These are phyloP conservation scores for Letharia columbiana DNA, from an alignment of 495 filamentous ascomycete genomes.

Conservation along the genomic window DNA sequence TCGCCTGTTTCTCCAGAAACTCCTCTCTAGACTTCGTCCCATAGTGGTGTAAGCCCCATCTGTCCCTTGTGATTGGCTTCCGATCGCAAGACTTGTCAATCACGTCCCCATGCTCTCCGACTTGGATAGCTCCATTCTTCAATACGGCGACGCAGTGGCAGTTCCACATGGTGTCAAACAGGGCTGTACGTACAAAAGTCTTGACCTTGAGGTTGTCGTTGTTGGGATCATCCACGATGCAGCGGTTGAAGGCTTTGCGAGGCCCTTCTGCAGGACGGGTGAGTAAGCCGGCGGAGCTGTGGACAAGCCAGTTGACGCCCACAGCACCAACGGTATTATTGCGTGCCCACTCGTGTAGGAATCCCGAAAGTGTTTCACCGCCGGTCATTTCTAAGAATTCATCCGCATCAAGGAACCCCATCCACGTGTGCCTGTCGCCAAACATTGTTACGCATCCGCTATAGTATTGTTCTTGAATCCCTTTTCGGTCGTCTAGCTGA, in stretches of 20 bases:
- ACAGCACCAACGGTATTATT: not conserved
- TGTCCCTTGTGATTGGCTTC: not conserved
- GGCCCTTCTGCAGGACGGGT: not conserved
- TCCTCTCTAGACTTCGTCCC: slow-evolving; percentile 6
- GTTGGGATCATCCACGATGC: not conserved
- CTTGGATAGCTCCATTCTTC: not conserved
- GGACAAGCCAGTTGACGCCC: slow-evolving; percentile 9
- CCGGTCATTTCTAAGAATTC: slow-evolving; percentile 14
- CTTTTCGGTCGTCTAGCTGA: not conserved
- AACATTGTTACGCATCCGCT: slow-evolving; percentile 5
- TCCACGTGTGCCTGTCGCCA: slow-evolving; percentile 9
- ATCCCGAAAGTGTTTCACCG: not conserved
- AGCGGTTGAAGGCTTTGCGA: slow-evolving; percentile 8
- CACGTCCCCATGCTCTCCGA: not conserved
- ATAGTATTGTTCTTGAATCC: slow-evolving; percentile 11
- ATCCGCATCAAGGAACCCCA: slow-evolving; percentile 13
- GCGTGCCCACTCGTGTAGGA: slow-evolving; percentile 6
- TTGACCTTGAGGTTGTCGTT: not conserved
- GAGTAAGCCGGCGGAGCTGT: slow-evolving; percentile 14
- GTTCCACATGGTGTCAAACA: not conserved
- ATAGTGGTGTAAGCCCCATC: not conserved
- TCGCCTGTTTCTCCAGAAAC: slow-evolving; percentile 6
- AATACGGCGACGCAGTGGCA: not conserved
- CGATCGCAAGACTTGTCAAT: not conserved
- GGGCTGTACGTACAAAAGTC: not conserved